Conservation (phyloP, 2,329 filamentous ascomycete genomes). For the Colletotrichum chlorophyti region DNA sequence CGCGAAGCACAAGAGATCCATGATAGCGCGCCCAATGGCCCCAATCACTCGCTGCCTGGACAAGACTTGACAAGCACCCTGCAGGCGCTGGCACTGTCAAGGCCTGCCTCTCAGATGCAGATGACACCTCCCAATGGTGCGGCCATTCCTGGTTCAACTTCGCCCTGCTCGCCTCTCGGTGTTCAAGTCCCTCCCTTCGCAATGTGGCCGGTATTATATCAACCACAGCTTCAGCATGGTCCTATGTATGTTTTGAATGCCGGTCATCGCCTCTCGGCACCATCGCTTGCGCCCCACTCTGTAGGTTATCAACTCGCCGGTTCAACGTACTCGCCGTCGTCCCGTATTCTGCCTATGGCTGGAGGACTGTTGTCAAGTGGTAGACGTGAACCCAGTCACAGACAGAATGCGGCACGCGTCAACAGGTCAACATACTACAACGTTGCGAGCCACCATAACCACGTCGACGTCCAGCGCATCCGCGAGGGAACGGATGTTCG, state of each 20-base stretch:
- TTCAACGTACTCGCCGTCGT: constrained; percentile 32
- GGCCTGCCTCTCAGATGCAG: background rate
- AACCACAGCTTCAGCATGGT: constrained; percentile 35
- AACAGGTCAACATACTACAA: constrained; percentile 54
- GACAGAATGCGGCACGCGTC: constrained; percentile 56
- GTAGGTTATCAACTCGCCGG: constrained; percentile 26
- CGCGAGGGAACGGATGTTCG: constrained; percentile 73
- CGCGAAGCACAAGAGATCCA: background rate
- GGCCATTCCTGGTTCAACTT: background rate
- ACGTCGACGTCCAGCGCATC: constrained; percentile 67
- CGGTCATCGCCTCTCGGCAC: constrained; percentile 3
- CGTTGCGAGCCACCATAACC: constrained; percentile 62
- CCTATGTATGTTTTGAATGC: constrained; percentile 39
- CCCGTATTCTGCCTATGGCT: background rate
- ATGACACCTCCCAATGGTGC: background rate
- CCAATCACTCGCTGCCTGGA: background rate
- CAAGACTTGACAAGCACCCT: constrained; percentile 18
- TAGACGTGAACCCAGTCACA: constrained; percentile 49
- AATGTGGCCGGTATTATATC: constrained; percentile 43
- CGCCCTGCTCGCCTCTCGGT: constrained; percentile 17
- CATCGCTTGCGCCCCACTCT: background rate
- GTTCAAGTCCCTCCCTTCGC: constrained; percentile 35
- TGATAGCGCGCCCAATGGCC: background rate
- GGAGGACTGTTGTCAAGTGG: constrained; percentile 35
- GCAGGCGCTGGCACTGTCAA: constrained; percentile 18